Conservation (phyloP, 768 basidiomycete genomes). For the Mycena rebaudengoi region DNA sequence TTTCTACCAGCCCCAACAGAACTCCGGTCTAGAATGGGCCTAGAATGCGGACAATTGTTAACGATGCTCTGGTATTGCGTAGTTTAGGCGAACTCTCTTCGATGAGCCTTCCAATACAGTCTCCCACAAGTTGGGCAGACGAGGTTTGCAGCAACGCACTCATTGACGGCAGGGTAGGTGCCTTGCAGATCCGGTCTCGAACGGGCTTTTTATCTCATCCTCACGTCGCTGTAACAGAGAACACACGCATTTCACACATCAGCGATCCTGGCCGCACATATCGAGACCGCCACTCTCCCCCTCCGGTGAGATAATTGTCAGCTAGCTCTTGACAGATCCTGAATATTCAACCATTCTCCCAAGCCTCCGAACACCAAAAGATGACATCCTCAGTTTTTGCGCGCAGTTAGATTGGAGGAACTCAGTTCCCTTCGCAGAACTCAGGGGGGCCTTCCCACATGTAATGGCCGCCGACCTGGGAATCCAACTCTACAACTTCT, state of each 20-base stretch:
- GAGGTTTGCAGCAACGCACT: constrained; percentile 36
- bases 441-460: constrained; percentile 62
- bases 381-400: constrained; percentile 55
- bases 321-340: neutral
- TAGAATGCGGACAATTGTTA: constrained; percentile 56
- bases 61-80: constrained; percentile 69
- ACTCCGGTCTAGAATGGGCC: constrained; percentile 8
- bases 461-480: constrained; percentile 36
- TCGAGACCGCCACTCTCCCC: constrained; percentile 68
- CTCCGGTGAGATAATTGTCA: constrained; percentile 51
- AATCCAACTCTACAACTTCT: constrained; percentile 48
- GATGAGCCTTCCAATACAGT: constrained; percentile 59
- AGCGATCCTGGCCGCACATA: constrained; percentile 64
- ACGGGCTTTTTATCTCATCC: constrained; percentile 3
- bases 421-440: constrained; percentile 60
- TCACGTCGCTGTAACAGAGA: constrained; percentile 32
- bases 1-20: neutral
- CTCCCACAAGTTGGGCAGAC: constrained; percentile 52
- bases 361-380: constrained; percentile 40
- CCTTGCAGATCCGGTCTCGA: constrained; percentile 28
- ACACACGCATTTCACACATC: constrained; percentile 58
- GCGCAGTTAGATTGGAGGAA: constrained; percentile 62
- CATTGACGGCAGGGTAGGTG: constrained; percentile 36
- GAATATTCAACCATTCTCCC: neutral
- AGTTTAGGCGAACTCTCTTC: constrained; percentile 57